Conservation (phyloP, 1,139 yeast genomes). For the Protomyces inundatus region DNA sequence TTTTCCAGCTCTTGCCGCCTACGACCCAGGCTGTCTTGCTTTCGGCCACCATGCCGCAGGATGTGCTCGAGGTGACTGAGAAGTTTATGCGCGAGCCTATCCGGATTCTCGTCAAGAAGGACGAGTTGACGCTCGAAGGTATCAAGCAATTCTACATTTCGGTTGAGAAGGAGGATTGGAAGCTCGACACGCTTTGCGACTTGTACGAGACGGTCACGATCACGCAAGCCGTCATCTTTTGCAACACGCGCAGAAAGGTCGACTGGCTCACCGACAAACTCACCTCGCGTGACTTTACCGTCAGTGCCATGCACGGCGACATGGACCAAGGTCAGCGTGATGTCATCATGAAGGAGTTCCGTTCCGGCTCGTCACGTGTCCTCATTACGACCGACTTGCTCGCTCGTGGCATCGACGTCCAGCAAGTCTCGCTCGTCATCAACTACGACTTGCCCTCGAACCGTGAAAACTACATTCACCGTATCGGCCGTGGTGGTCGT, state of each 20-base stretch:
- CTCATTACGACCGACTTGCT: constrained; percentile 94
- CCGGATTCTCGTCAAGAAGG: constrained; percentile 95
- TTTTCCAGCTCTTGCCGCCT: constrained; percentile 88
- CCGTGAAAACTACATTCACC: constrained; percentile 97
- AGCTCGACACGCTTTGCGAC: constrained; percentile 93
- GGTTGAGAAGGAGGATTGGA: constrained; percentile 88
- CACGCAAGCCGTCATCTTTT: constrained; percentile 98
- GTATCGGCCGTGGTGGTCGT: constrained; percentile 99
- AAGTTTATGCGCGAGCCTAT: constrained; percentile 97
- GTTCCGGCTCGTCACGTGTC: constrained; percentile 96
- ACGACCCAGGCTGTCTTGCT: constrained; percentile 93
- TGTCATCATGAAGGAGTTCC: constrained; percentile 95
- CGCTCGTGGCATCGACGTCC: constrained; percentile 99
- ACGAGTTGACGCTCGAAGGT: constrained; percentile 97
- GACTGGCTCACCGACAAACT: constrained; percentile 86
- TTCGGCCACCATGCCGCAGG: constrained; percentile 97
- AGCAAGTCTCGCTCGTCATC: constrained; percentile 96
- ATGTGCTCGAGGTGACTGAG: constrained; percentile 92
- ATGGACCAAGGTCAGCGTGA: constrained; percentile 97
- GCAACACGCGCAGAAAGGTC: constrained; percentile 98
- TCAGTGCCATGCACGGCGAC: constrained; percentile 96
- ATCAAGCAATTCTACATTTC: constrained; percentile 93
- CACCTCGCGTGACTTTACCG: constrained; percentile 84
- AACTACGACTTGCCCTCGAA: constrained; percentile 96
- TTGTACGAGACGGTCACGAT: constrained; percentile 96